These are phyloP conservation scores for thale cress (Arabidopsis thaliana) DNA, from an alignment of 345 rosid species.

Conservation along the genomic window DNA sequence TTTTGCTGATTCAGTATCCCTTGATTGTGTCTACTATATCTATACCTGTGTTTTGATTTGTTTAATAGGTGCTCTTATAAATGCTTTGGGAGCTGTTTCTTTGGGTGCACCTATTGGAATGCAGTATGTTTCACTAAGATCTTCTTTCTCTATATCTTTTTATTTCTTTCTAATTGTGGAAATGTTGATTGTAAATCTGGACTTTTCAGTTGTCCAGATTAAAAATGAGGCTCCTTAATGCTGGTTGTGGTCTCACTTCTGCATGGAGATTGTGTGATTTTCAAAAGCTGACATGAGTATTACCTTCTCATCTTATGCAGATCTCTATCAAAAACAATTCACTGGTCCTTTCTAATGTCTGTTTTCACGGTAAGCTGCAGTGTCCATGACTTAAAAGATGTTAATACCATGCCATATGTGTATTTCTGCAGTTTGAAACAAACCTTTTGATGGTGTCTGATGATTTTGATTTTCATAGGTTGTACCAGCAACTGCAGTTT, in stretches of 20 bases:
- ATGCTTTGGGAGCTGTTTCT: conserved; percentile 78
- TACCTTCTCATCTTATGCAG: conserved; percentile 49
- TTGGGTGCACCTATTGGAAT: conserved; percentile 85
- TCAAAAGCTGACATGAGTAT: not conserved
- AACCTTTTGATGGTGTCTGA: conserved; percentile 28
- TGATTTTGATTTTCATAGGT: conserved; percentile 50
- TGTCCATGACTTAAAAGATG: not conserved
- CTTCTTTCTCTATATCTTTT: conserved; percentile 1
- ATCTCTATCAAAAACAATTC: conserved; percentile 60
- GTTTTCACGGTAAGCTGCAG: conserved; percentile 63
- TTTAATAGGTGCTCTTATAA: conserved; percentile 67
- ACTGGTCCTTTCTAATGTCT: conserved; percentile 87
- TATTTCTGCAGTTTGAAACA: conserved; percentile 10
- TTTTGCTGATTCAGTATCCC: not conserved
- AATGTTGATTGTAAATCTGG: conserved; percentile 8
- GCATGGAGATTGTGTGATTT: not conserved
- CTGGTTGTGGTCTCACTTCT: conserved; percentile 23
- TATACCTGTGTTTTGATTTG: conserved; percentile 10
- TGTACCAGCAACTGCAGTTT: conserved; percentile 75
- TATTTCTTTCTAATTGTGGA: not conserved
- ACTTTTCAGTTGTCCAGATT: conserved; percentile 5
- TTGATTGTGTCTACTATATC: conserved; percentile 21
- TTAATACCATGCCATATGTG: not conserved
- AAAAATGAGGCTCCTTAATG: conserved; percentile 8
- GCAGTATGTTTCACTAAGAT: conserved; percentile 56